Evolutionary conservation across 106 monocot species (phyloP).

Genomic region (Dendrobium catenatum): DNA sequence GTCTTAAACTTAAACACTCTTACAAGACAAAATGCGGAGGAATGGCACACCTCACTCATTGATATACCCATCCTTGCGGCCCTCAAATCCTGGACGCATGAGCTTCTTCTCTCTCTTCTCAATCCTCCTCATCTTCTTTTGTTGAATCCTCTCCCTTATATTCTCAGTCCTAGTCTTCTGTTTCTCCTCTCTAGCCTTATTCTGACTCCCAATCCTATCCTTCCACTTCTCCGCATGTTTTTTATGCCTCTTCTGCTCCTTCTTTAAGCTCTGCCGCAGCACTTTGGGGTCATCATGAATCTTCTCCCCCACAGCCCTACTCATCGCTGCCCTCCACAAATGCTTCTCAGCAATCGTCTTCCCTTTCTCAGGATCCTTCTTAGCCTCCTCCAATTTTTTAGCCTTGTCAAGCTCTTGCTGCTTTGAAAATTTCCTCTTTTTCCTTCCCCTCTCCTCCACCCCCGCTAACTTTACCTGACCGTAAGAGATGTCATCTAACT

Average conservation of each 20-base stretch:
- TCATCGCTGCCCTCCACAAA: constrained; percentile 65
- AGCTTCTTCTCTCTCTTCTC: constrained; percentile 94
- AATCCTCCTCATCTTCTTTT: constrained; percentile 78
- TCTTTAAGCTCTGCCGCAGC: constrained; percentile 78
- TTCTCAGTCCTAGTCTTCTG: constrained; percentile 69
- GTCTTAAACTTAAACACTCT: not conserved
- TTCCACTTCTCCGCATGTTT: constrained; percentile 78
- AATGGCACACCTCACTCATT: constrained; percentile 19
- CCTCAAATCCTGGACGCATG: constrained; percentile 79
- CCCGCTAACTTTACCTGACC: constrained; percentile 50
- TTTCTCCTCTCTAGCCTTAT: constrained; percentile 40
- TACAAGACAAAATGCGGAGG: not conserved
- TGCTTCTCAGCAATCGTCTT: constrained; percentile 44
- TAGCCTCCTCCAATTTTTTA: constrained; percentile 47
- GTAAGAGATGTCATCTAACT: constrained; percentile 39
- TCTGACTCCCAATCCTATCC: constrained; percentile 46
- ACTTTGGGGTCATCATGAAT: constrained; percentile 76
- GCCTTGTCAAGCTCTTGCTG: constrained; percentile 49
- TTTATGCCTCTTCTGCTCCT: constrained; percentile 63
- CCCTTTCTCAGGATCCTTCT: constrained; percentile 76
- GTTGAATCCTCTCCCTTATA: constrained; percentile 65
- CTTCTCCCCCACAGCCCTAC: constrained; percentile 69
- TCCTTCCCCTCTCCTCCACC: constrained; percentile 28
- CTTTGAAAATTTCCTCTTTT: constrained; percentile 58
- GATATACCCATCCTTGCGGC: constrained; percentile 61